These are phyloP conservation scores for Trichoderma reesei DNA, from an alignment of 495 filamentous ascomycete genomes.

Conservation along the genomic window DNA sequence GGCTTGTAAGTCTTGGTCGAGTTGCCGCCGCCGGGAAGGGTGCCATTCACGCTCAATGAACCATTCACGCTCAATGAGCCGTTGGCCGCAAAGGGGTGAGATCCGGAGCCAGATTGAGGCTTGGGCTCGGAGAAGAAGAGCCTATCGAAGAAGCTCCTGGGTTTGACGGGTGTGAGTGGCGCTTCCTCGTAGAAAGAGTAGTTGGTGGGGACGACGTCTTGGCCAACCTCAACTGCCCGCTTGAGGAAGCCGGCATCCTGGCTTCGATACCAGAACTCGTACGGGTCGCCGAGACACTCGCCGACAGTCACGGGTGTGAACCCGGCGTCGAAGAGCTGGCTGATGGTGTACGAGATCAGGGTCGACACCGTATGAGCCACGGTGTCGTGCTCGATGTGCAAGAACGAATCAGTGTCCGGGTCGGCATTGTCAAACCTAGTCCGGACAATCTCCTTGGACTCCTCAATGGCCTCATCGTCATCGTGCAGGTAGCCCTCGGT, in stretches of 20 bases:
- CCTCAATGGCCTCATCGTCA: constrained; percentile 49
- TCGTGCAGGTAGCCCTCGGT: constrained; percentile 69
- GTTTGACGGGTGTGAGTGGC: not conserved
- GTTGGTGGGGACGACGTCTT: not conserved
- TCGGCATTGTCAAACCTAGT: constrained; percentile 41
- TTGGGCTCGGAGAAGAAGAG: not conserved
- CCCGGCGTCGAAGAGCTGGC: constrained; percentile 44
- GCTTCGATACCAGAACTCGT: constrained; percentile 61
- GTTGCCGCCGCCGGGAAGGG: not conserved
- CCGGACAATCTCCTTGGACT: constrained; percentile 63
- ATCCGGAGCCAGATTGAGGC: not conserved
- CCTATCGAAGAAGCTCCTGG: not conserved
- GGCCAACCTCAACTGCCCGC: not conserved
- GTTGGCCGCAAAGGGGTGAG: no score
- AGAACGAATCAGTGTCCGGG: constrained; percentile 37
- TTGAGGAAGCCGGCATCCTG: not conserved
- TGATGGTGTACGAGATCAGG: constrained; percentile 65
- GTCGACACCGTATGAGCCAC: constrained; percentile 68
- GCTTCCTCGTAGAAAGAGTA: not conserved
- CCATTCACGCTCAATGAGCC: no score
- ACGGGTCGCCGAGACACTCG: constrained; percentile 61
- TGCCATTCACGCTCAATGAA: not conserved
- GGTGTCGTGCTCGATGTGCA: constrained; percentile 73
- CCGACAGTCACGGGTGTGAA: constrained; percentile 63
- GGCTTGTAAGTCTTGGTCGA: not conserved